A percentile compares a stretch with the other conserved stretches of the same genome.
phyloP scores from a whole-genome alignment of 202 grass and related monocot genomes.

The Miscanthus sacchariflorus region DNA sequence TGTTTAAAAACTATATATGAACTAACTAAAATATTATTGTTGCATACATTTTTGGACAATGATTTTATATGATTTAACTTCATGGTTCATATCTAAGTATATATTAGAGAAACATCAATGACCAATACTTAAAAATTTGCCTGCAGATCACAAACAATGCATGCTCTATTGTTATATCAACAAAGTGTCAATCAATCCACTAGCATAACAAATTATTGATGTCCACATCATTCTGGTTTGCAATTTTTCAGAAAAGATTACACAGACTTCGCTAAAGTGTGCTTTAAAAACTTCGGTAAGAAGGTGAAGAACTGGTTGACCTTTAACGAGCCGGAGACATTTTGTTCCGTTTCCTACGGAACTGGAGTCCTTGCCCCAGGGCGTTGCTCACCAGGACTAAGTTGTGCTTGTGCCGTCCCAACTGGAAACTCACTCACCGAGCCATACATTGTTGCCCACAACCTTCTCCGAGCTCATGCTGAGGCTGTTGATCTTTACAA shows the following conservation, averaged over 20 bases:
- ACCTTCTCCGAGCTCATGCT: constrained; percentile 48
- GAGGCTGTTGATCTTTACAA: constrained; percentile 46
- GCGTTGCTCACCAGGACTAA: constrained; percentile 32
- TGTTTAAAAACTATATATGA: too few relatives aligned
- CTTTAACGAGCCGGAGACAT: constrained; percentile 56
- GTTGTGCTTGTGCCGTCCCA: neutral
- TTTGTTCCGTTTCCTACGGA: constrained; percentile 28
- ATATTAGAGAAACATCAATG: too few relatives aligned
- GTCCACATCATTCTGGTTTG: neutral
- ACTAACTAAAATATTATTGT: too few relatives aligned
- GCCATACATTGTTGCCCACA: constrained; percentile 53
- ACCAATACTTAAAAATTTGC: too few relatives aligned
- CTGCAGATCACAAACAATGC: too few relatives aligned
- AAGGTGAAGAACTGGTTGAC: constrained; percentile 67
- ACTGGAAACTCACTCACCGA: constrained; percentile 28
- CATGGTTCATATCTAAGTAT: too few relatives aligned
- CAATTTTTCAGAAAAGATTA: constrained; percentile 41
- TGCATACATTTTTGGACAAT: too few relatives aligned
- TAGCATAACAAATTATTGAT: neutral
- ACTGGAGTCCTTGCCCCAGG: constrained; percentile 33
- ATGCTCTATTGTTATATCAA: too few relatives aligned
- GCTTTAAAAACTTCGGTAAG: constrained; percentile 57
- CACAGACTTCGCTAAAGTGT: constrained; percentile 34
- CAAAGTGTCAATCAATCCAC: too few relatives aligned
- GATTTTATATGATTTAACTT: too few relatives aligned